A percentile compares a stretch with the other conserved stretches of the same genome.
phyloP scores from a whole-genome alignment of 2,329 filamentous ascomycete species.

The Pezicula rhizophila region DNA sequence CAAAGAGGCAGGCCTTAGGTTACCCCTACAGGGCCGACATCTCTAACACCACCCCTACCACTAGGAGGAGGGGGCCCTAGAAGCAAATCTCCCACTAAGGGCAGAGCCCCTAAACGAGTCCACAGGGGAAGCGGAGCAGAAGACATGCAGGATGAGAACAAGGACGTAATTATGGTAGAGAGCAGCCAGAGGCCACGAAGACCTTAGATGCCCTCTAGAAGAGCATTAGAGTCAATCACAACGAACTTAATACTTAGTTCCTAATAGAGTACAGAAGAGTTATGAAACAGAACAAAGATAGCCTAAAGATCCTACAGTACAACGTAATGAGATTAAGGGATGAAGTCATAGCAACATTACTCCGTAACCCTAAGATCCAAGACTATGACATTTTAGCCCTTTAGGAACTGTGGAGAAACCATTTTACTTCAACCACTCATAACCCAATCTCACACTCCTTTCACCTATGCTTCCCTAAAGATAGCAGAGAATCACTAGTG shows the following conservation, averaged over 20 bases:
- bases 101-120: conserved; percentile 6
- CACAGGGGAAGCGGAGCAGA: conserved; percentile 1
- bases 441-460: conserved; percentile 17
- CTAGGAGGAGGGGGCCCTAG: too few relatives aligned
- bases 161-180: conserved; percentile 5
- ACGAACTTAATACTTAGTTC: conserved; percentile 7
- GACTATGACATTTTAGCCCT: too few relatives aligned
- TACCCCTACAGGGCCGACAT: too few relatives aligned
- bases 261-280: conserved; percentile 4
- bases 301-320: too few relatives aligned
- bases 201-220: conserved; percentile 1
- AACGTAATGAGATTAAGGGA: conserved; percentile 10
- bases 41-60: too few relatives aligned
- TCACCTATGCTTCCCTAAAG: conserved; percentile 13
- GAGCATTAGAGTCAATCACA: conserved; percentile 8
- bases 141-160: conserved; percentile 3
- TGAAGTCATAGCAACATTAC: conserved; percentile 18
- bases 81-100: too few relatives aligned
- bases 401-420: conserved; percentile 18
- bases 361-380: conserved; percentile 14
- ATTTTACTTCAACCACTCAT: conserved; percentile 17
- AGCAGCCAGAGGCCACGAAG: not conserved
- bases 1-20: too few relatives aligned
- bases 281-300: not conserved
- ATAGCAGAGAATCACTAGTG: conserved; percentile 5